Percentiles rank a stretch among this genome's conserved stretches.
phyloP scores from a whole-genome alignment of 78 protist species.

The Abeoforma whisleri region DNA sequence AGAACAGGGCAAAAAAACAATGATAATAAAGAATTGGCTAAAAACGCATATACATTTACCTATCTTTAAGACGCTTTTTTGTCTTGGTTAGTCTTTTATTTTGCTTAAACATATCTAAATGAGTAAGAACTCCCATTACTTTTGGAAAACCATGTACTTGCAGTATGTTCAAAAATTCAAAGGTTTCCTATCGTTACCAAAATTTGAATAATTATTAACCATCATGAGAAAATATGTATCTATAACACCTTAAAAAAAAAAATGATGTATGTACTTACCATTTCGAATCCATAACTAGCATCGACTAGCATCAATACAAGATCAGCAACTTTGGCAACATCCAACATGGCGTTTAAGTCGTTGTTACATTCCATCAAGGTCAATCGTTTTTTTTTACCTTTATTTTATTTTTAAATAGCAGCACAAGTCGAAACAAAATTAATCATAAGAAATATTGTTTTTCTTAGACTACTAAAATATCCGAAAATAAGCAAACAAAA shows the following conservation, averaged over 20 bases:
- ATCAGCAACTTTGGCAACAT: slow-evolving; percentile 94
- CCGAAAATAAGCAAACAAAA: slow-evolving; percentile 57
- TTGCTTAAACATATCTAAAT: slow-evolving; percentile 80
- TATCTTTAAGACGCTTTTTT: slow-evolving; percentile 74
- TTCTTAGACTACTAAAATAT: not conserved
- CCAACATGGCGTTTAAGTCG: slow-evolving; percentile 93
- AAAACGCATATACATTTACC: not conserved
- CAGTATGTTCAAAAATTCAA: slow-evolving; percentile 93
- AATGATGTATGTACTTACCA: slow-evolving; percentile 67
- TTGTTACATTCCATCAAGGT: slow-evolving; percentile 92
- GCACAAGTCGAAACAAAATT: not conserved
- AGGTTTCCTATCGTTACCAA: slow-evolving; percentile 75
- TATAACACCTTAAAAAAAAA: no score
- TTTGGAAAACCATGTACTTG: slow-evolving; percentile 93
- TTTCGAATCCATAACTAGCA: slow-evolving; percentile 91
- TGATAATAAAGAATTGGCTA: no score
- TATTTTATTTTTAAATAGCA: not conserved
- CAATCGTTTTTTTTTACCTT: slow-evolving; percentile 76
- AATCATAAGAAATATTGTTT: not conserved
- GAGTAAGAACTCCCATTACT: slow-evolving; percentile 94
- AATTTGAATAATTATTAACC: no score
- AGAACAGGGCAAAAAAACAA: no score
- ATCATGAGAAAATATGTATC: not conserved
- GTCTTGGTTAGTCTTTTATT: slow-evolving; percentile 62
- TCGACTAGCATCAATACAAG: slow-evolving; percentile 89